These are phyloP conservation scores for Xylaria polymorpha DNA, from an alignment of 2,329 filamentous ascomycete genomes.

Conservation along the genomic window DNA sequence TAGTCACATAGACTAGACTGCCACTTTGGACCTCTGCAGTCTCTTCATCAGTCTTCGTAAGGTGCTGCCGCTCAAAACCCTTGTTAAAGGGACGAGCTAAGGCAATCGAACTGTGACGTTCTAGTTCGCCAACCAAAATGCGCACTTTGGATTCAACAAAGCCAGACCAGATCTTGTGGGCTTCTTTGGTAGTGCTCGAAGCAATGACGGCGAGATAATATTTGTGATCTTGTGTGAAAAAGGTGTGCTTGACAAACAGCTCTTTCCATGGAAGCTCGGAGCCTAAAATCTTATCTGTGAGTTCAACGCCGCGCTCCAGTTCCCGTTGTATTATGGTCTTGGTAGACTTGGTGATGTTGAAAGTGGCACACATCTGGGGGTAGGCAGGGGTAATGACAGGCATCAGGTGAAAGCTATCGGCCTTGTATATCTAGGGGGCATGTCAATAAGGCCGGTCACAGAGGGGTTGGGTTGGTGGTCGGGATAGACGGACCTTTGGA, in stretches of 20 bases:
- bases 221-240: conserved; percentile 93
- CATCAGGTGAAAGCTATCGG: conserved; percentile 91
- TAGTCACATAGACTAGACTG: conserved; percentile 59
- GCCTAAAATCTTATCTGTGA: conserved; percentile 82
- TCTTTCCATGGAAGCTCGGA: conserved; percentile 86
- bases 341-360: conserved; percentile 90
- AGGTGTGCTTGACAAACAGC: conserved; percentile 88
- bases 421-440: conserved; percentile 72
- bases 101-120: conserved; percentile 81
- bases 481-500: conserved; percentile 68
- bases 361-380: conserved; percentile 96
- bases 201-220: conserved; percentile 93
- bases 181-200: conserved; percentile 83
- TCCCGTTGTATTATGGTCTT: conserved; percentile 86
- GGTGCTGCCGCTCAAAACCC: conserved; percentile 85
- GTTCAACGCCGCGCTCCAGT: conserved; percentile 78
- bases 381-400: conserved; percentile 98
- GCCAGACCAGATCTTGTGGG: conserved; percentile 88
- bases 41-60: conserved; percentile 67
- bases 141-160: conserved; percentile 94
- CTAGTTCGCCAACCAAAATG: conserved; percentile 83
- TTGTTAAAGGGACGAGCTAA: conserved; percentile 94
- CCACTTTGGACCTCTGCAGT: conserved; percentile 66
- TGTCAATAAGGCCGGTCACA: conserved; percentile 38
- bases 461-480: neutral